These are phyloP conservation scores for Flueggea neowawraea DNA, from an alignment of 441 rosid genomes.

Conservation along the genomic window DNA sequence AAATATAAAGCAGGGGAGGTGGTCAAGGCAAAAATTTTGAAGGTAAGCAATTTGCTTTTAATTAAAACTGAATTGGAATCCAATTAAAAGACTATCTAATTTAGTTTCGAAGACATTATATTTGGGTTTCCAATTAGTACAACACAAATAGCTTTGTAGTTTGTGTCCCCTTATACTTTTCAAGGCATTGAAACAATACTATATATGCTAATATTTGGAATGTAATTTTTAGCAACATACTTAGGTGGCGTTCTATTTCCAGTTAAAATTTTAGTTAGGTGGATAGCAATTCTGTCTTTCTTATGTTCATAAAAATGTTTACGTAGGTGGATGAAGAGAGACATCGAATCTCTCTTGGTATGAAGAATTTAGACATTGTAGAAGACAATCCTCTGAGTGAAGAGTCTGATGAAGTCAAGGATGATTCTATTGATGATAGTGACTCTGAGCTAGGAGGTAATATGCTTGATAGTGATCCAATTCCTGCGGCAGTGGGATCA, in stretches of 20 bases:
- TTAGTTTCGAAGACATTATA: neutral
- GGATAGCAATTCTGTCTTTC: too few species aligned
- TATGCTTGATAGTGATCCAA: constrained; percentile 23
- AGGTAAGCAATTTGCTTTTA: constrained; percentile 40
- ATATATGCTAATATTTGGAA: neutral
- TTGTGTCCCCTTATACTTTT: too few species aligned
- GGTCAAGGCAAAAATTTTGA: constrained; percentile 74
- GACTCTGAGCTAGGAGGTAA: constrained; percentile 16
- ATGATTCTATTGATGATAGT: constrained; percentile 28
- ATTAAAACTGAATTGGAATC: neutral
- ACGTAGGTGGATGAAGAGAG: constrained; percentile 77
- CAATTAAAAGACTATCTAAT: too few species aligned
- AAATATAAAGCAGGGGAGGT: constrained; percentile 75
- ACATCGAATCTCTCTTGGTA: constrained; percentile 84
- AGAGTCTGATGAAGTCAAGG: constrained; percentile 44
- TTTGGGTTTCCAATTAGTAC: neutral
- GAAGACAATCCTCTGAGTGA: constrained; percentile 30
- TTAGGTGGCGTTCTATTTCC: too few species aligned
- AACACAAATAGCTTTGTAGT: neutral
- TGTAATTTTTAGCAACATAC: neutral
- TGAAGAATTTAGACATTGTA: constrained; percentile 61
- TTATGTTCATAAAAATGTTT: constrained; percentile 14
- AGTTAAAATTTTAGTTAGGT: too few species aligned
- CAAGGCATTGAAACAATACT: neutral
- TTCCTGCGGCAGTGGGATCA: constrained; percentile 60